Evolutionary conservation across 2,329 filamentous ascomycete species (phyloP), one percentile per base, ranked within the genome.

Genomic region (Clathrospora elynae): DNA sequence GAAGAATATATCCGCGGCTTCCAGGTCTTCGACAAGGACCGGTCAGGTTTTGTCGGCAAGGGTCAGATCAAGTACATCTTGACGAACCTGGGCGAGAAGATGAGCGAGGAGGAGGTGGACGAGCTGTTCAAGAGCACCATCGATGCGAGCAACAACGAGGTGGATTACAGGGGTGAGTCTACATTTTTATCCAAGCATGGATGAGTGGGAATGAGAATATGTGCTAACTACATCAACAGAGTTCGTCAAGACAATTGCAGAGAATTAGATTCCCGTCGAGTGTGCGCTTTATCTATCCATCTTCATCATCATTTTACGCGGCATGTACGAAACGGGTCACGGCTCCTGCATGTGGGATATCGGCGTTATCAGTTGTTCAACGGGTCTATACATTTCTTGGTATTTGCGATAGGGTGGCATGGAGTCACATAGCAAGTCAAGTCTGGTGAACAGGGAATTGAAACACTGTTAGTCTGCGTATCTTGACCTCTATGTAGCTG

Each of bases 1-100:
- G 92, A 97, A 68, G 92, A 97, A 73, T 99, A 99, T 77, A 96
- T 92, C 75, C 88, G 92, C 51, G 93, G 93, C 42, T 99, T 99
- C 79, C 93, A 99, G 74, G 93, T 99, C 39, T 99, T 99, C 65
- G 93, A 99, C 76, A 99, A 99, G 77, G 93, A 99, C 72, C 87
- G 96, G 84, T 96, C 90, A 48, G 93, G 93, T 37, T 96, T 91
- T 74, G 97, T 99, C 70, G 93, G 92, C 42, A 92, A 97, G 55
- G 93, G 93, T 45, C 93, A 99, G 77, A 82, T 99, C 73, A 88
- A 95, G 75, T 99, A 99, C 77, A 92, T 99, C 71, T 76, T 99
- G 66, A 99, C 93, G 43, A 97, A 97, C 71, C 76, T 99, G 63
- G 93, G 93, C 64, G 93, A 99, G 85, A 97, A 97, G 81, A 96